Evolutionary conservation across 1,139 yeast species (phyloP), one percentile per base, ranked within the genome.

Genomic region (Sugiyamaella pinicola): DNA sequence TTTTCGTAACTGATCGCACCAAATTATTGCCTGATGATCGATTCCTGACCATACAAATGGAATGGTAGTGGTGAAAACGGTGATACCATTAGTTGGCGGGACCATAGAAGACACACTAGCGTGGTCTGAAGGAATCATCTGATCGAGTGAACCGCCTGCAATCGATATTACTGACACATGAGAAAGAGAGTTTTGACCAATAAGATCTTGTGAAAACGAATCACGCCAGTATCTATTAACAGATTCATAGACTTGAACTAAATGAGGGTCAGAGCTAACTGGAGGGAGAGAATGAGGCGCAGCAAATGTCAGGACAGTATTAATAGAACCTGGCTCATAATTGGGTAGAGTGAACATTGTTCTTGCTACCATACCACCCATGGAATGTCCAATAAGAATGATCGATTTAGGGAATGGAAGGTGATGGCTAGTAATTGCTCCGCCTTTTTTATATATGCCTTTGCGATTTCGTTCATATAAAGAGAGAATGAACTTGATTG

Each of bases 251-350:
- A 86, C 77, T 51, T 78, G 78, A 57, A 86, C 71, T 12, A 87
- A 74, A 59, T 87, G 95, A 19, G 91, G 87, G 70, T 88, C 96
- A 67, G 87, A 87, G 0, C 96, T 86, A 8, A 87, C 82, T 0
- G 96, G 96, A 0, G 95, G 84, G 0, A 87, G 85, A 0, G 91
- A 80, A 67, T 88, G 96, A 0, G 96, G 96, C 0, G 95, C 82
- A 0, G 96, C 85, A 39, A 88, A 71, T 0, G 96, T 87, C 9
- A 88, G 61, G 10, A 87, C 82, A 0, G 95, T 82, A 61, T 85
- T 85, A 8, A 88, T 79, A 0, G 95, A 83, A n/a, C 75, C 78
- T 8, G 76, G 78, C 1, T 72, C 59, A 64, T 85, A 87, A 62
- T 85, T 86, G 1, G 86, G 84, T 49, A 87, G 69, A 0, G 89